These are phyloP conservation scores for Kitagawia praeruptora DNA, from an alignment of 129 eudicot genomes.

Conservation along the genomic window DNA sequence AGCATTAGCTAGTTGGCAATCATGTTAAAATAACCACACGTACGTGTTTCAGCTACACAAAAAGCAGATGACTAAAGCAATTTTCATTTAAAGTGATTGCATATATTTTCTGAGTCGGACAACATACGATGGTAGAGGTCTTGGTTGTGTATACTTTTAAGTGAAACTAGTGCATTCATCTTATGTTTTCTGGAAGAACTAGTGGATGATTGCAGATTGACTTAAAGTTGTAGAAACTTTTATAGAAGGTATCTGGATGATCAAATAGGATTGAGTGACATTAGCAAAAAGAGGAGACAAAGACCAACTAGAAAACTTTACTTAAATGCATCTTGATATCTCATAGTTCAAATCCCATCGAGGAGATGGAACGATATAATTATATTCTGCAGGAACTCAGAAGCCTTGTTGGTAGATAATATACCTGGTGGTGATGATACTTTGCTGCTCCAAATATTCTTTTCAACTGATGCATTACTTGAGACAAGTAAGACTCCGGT, in stretches of 20 bases:
- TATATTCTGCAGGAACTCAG: neutral
- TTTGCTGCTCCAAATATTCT: constrained; percentile 38
- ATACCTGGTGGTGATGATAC: constrained; percentile 72
- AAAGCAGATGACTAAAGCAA: neutral
- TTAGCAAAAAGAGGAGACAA: neutral
- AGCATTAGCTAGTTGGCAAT: neutral
- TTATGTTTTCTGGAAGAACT: neutral
- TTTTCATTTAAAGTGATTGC: neutral
- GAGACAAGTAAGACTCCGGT: constrained; percentile 19
- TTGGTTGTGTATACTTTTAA: neutral
- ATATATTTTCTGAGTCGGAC: neutral
- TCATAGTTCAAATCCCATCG: neutral
- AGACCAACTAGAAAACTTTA: neutral
- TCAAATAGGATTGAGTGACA: neutral
- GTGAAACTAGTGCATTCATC: neutral
- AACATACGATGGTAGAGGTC: too few species aligned
- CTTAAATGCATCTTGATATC: neutral
- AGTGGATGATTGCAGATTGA: neutral
- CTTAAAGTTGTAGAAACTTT: neutral
- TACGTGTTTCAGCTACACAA: neutral
- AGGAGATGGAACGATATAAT: neutral
- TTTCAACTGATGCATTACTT: constrained; percentile 21
- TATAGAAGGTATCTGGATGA: neutral
- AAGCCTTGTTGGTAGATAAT: neutral
- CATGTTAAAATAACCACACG: neutral